A percentile compares a stretch with the other conserved stretches of the same genome.
phyloP scores from a whole-genome alignment of 129 eudicot species.

The Solidago caesia region DNA sequence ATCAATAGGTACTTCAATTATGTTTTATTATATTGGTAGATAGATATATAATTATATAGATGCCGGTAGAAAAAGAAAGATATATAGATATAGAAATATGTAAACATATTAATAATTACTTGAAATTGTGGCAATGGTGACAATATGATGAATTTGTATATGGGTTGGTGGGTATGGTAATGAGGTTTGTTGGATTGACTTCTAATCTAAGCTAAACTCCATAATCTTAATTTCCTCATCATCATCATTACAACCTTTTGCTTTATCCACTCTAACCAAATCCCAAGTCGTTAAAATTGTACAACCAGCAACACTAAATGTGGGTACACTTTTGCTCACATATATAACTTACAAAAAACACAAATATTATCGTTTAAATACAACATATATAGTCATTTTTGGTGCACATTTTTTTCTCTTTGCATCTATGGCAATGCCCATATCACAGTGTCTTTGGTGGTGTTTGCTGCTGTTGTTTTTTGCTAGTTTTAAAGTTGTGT shows the following conservation, averaged over 20 bases:
- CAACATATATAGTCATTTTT: neutral
- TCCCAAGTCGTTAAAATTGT: constrained; percentile 31
- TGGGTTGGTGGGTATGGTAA: constrained; percentile 34
- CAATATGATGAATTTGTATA: constrained; percentile 33
- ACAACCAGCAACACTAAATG: constrained; percentile 4
- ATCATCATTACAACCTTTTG: constrained; percentile 26
- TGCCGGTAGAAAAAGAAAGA: too few relatives aligned
- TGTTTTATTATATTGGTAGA: too few relatives aligned
- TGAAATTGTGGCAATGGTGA: constrained; percentile 35
- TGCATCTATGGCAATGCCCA: constrained; percentile 20
- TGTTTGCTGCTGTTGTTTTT: constrained; percentile 21
- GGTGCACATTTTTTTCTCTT: constrained; percentile 13
- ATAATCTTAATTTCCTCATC: constrained; percentile 20
- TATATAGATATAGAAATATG: too few relatives aligned
- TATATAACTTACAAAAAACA: constrained; percentile 14
- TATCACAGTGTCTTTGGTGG: constrained; percentile 24
- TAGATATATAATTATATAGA: too few relatives aligned
- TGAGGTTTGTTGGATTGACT: constrained; percentile 37
- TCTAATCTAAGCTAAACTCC: constrained; percentile 37
- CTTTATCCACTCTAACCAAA: constrained; percentile 27
- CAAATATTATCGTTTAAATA: neutral
- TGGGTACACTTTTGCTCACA: neutral
- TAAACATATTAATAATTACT: constrained; percentile 4
- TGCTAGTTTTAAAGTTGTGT: constrained; percentile 7
- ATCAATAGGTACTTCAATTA: too few relatives aligned